Base-by-base conservation (phyloP, 371 early-diverging fungal species). In the Mortierella sp. region DNA sequence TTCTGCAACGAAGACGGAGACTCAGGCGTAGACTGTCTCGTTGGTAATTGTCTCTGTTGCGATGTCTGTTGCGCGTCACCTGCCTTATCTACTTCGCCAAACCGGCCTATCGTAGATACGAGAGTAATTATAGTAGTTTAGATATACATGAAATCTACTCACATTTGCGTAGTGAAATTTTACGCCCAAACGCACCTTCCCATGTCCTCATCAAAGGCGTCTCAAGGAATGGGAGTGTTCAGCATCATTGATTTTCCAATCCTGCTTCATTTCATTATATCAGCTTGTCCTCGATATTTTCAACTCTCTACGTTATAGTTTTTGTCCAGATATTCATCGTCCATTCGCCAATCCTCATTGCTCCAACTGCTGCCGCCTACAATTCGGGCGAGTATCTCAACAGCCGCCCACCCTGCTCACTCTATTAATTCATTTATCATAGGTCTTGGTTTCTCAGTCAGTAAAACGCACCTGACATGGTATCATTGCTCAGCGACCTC, bases 1-100 rank as follows among this genome's bases (percentile, higher is more conserved):
- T 70, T 69, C 34, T 78, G 79, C 12, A 72, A 43, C 1, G 77
- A 68, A 2, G 77, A 76, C 6, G 77, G 72, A 1, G 77, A 72
- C 23, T 68, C 72, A 1, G 77, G 65, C 2, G 65, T 56, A 1
- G 59, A 34, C 31, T 73, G 74, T 10, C 59, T 61, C 34, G 54
- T 34, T 15, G 59, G 43, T 13, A 63, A 70, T 19, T 70, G 67
- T 42, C 35, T 40, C 51, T 62, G 64, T 45, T 60, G 60, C 49
- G 26, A 26, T 13, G 34, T 19, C 34, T n/a, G 5, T 28, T 55
- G 65, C n/a, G 35, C 29, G 8, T 56, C 49, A 15, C 32, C 23
- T 53, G 23, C 42, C 22, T 60, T 53, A 26, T 62, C 47, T 3
- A n/a, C 45, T 1, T 53, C 69, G 56, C 23, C 31, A n/a, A 26